Evolutionary conservation across 2,329 filamentous ascomycete species (phyloP).

Genomic region (Chaetomium sp.): DNA sequence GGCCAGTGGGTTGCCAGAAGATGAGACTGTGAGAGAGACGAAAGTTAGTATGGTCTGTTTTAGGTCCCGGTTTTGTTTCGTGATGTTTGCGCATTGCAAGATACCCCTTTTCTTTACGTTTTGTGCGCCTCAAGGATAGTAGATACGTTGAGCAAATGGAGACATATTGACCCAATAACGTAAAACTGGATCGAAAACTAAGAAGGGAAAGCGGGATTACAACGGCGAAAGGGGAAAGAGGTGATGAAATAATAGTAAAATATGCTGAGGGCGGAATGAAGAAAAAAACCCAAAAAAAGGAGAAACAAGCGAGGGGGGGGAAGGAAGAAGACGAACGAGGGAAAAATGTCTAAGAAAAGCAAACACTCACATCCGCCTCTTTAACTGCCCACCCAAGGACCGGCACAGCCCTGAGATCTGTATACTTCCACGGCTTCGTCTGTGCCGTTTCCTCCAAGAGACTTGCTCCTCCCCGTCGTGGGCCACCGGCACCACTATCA

Average conservation of each 20-base stretch:
- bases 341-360: not conserved
- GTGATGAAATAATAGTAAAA: too few species aligned
- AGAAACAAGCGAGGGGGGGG: too few species aligned
- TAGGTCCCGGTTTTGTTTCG: not conserved
- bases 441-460: conserved; percentile 33
- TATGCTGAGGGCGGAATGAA: too few species aligned
- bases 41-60: conserved; percentile 8
- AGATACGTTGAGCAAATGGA: too few species aligned
- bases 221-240: too few species aligned
- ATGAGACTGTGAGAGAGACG: conserved; percentile 27
- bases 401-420: conserved; percentile 43
- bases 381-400: conserved; percentile 57
- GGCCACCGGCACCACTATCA: conserved; percentile 27
- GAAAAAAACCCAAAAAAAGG: too few species aligned
- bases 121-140: too few species aligned
- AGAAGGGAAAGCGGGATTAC: too few species aligned
- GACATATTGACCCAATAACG: too few species aligned
- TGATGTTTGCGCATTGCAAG: not conserved
- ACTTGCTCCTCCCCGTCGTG: conserved; percentile 17
- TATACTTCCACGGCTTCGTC: conserved; percentile 57
- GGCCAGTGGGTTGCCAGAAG: conserved; percentile 56
- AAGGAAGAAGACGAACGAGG: too few species aligned
- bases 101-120: too few species aligned
- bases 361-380: conserved; percentile 40
- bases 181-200: too few species aligned